Evolutionary conservation across 768 basidiomycete species (phyloP).

Genomic region (Podaxis sp.): DNA sequence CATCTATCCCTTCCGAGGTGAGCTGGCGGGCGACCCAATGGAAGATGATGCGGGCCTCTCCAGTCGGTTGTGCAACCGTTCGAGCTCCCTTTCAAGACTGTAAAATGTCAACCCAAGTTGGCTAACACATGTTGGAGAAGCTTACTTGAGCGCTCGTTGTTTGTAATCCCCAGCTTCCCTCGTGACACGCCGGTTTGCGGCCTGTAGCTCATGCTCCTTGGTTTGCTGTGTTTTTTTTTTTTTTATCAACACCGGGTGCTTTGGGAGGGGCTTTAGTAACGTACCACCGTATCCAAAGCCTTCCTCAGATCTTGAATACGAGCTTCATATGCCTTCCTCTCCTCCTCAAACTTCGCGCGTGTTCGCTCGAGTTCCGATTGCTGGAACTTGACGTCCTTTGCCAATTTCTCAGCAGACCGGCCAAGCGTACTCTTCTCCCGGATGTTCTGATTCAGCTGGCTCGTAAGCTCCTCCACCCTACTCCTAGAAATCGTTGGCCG

Average conservation of each 20-base stretch:
- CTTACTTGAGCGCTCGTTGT: conserved; percentile 67
- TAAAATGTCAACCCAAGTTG: background rate
- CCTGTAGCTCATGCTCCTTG: conserved; percentile 61
- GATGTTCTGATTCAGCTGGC: conserved; percentile 51
- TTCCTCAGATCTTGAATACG: conserved; percentile 58
- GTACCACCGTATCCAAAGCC: conserved; percentile 60
- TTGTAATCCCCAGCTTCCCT: conserved; percentile 73
- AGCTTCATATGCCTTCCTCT: conserved; percentile 54
- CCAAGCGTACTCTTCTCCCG: conserved; percentile 49
- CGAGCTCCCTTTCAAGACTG: conserved; percentile 28
- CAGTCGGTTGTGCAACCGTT: conserved; percentile 23
- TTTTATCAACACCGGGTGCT: conserved; percentile 14
- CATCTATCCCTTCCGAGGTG: conserved; percentile 9
- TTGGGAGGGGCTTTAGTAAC: conserved; percentile 21
- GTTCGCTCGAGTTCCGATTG: conserved; percentile 63
- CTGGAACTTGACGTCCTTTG: conserved; percentile 53
- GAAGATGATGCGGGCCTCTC: conserved; percentile 18
- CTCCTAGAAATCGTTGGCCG: conserved; percentile 54
- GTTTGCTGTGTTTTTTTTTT: conserved; percentile 51
- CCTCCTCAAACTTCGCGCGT: conserved; percentile 61
- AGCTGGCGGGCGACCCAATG: conserved; percentile 6
- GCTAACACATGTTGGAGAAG: background rate
- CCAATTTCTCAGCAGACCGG: conserved; percentile 32
- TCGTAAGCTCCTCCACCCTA: conserved; percentile 71
- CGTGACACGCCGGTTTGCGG: conserved; percentile 73